Evolutionary conservation across 2,329 filamentous ascomycete genomes (phyloP).

Genomic region (Cordyceps militaris): DNA sequence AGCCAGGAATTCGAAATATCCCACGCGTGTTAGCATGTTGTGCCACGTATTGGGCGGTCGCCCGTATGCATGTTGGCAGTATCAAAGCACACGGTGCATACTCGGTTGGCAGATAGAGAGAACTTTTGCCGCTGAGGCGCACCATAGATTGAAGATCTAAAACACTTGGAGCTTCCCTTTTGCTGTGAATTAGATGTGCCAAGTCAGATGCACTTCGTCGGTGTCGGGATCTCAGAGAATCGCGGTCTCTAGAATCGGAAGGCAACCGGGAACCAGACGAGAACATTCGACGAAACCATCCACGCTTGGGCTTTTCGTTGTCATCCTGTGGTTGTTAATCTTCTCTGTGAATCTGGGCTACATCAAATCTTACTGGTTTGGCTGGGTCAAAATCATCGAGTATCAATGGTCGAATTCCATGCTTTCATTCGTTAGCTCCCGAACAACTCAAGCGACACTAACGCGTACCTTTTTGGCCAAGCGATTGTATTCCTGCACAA

Average conservation of each 20-base stretch:
- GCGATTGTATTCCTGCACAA: conserved; percentile 53
- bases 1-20: conserved; percentile 58
- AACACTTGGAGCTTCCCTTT: conserved; percentile 39
- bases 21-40: conserved; percentile 50
- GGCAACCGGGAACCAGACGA: conserved; percentile 20
- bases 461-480: conserved; percentile 47
- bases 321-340: not conserved
- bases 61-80: conserved; percentile 59
- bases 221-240: conserved; percentile 25
- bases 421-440: conserved; percentile 29
- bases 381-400: conserved; percentile 29
- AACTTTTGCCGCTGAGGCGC: conserved; percentile 54
- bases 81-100: conserved; percentile 50
- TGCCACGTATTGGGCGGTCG: conserved; percentile 56
- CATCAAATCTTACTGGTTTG: conserved; percentile 20
- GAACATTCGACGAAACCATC: conserved; percentile 34
- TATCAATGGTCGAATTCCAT: conserved; percentile 41
- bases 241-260: conserved; percentile 6
- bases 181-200: conserved; percentile 36
- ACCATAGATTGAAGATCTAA: conserved; percentile 53
- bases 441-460: not conserved
- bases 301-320: conserved; percentile 20
- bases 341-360: not conserved
- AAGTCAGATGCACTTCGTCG: conserved; percentile 51
- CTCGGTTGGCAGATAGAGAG: conserved; percentile 52